These are phyloP conservation scores for Diplodia mutila DNA, from an alignment of 2,329 filamentous ascomycete species.

Conservation along the genomic window DNA sequence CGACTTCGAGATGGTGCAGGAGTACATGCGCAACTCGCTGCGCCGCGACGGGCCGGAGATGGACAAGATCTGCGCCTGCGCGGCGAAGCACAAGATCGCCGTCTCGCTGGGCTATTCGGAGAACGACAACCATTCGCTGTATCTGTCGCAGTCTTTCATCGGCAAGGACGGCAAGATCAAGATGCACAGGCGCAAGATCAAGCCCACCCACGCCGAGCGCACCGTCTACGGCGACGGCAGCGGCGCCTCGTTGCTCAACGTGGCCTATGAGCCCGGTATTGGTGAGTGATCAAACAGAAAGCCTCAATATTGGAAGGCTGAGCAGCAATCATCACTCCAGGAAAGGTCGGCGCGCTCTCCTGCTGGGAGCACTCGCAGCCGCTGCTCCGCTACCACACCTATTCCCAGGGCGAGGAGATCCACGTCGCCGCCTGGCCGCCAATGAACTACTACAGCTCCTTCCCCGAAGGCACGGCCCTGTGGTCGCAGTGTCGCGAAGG, in stretches of 20 bases:
- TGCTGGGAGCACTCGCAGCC: conserved; percentile 51
- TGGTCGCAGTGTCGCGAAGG: conserved; percentile 14
- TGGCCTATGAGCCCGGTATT: conserved; percentile 36
- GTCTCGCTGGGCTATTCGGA: conserved; percentile 48
- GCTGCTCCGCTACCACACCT: conserved; percentile 48
- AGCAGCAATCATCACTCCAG: too few species aligned
- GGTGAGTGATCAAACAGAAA: not conserved
- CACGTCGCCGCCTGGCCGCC: conserved; percentile 51
- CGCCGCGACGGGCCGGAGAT: conserved; percentile 48
- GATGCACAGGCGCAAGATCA: conserved; percentile 48
- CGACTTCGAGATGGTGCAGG: conserved; percentile 43
- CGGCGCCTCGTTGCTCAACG: conserved; percentile 40
- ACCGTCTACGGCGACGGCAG: conserved; percentile 48
- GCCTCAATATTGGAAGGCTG: too few species aligned
- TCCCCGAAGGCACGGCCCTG: not conserved
- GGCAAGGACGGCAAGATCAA: conserved; percentile 38
- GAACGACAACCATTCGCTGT: conserved; percentile 44
- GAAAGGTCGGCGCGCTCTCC: conserved; percentile 40
- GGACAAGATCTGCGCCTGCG: conserved; percentile 45
- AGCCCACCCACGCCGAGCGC: conserved; percentile 50
- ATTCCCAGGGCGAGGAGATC: conserved; percentile 44
- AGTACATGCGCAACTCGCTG: conserved; percentile 53
- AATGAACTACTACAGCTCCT: conserved; percentile 31
- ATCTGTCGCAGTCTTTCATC: conserved; percentile 48
- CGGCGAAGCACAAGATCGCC: conserved; percentile 38